phyloP scores from a whole-genome alignment of 768 basidiomycete genomes.

The Tylopilus felleus region DNA sequence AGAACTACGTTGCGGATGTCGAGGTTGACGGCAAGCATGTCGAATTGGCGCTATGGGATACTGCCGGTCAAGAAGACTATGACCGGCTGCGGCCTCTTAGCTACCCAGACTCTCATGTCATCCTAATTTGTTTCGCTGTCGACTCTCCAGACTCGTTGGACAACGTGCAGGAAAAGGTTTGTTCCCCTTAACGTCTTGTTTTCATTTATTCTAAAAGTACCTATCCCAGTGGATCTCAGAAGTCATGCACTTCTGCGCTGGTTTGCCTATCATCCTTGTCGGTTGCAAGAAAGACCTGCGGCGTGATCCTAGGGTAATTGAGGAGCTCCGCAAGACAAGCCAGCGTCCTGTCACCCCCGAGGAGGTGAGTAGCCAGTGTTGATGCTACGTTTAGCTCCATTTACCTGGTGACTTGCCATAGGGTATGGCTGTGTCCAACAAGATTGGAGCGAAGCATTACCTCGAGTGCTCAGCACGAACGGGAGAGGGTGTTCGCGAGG shows the following conservation, averaged over 20 bases:
- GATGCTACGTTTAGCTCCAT: not conserved
- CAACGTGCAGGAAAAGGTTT: conserved; percentile 99
- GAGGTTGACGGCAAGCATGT: conserved; percentile 99
- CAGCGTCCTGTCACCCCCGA: conserved; percentile 93
- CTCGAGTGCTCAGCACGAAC: conserved; percentile 97
- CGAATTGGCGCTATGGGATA: conserved; percentile 99
- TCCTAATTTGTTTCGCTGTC: conserved; percentile 97
- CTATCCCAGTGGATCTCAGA: conserved; percentile 90
- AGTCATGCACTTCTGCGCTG: conserved; percentile 95
- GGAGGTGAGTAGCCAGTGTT: conserved; percentile 53
- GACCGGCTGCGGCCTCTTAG: conserved; percentile 96
- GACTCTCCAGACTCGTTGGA: conserved; percentile 98
- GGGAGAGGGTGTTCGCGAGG: conserved; percentile 95
- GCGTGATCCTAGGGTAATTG: conserved; percentile 88
- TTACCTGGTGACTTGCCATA: conserved; percentile 31
- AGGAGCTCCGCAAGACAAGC: conserved; percentile 90
- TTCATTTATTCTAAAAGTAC: conserved; percentile 7
- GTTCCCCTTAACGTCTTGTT: conserved; percentile 25
- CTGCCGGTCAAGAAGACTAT: conserved; percentile 98
- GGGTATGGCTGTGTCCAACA: conserved; percentile 93
- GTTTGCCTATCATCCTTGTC: conserved; percentile 93
- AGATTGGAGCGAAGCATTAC: conserved; percentile 96
- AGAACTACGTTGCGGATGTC: conserved; percentile 99
- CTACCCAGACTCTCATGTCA: conserved; percentile 99
- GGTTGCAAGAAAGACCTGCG: conserved; percentile 99